Conservation (phyloP, 2,329 filamentous ascomycete genomes). For the Byssoonygena ceratinophila region DNA sequence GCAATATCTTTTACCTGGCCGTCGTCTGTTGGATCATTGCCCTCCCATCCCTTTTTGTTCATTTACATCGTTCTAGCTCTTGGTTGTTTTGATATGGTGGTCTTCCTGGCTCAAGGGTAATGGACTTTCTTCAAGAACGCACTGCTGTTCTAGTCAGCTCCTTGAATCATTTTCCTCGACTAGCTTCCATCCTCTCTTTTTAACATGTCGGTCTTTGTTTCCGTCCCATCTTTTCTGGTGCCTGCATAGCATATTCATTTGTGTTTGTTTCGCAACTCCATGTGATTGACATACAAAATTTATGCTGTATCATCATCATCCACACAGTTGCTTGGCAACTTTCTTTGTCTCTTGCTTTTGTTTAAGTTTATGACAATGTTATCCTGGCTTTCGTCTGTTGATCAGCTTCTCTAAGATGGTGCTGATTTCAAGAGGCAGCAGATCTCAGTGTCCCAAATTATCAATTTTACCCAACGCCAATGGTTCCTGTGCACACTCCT, state of each 20-base stretch:
- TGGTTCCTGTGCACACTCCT: constrained; percentile 12
- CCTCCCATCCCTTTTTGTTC: no score
- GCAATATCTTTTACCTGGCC: no score
- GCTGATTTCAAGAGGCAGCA: constrained; percentile 2
- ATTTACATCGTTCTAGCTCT: no score
- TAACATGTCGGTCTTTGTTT: neutral
- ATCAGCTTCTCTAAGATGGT: neutral
- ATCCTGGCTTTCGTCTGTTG: neutral
- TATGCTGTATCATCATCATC: neutral
- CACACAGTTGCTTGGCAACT: neutral
- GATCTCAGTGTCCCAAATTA: constrained; percentile 17
- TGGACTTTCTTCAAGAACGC: neutral
- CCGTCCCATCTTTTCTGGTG: neutral
- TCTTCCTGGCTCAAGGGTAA: neutral
- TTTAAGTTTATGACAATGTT: neutral
- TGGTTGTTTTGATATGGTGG: neutral
- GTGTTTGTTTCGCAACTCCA: neutral
- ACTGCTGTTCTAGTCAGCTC: neutral
- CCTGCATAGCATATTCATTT: no score
- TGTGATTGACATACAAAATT: neutral
- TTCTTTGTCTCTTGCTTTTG: neutral
- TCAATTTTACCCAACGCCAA: constrained; percentile 13
- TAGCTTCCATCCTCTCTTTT: no score
- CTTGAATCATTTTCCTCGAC: no score
- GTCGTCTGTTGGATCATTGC: no score